Conservation (phyloP, 2,329 filamentous ascomycete genomes). For the Incumbomyces lentus region DNA sequence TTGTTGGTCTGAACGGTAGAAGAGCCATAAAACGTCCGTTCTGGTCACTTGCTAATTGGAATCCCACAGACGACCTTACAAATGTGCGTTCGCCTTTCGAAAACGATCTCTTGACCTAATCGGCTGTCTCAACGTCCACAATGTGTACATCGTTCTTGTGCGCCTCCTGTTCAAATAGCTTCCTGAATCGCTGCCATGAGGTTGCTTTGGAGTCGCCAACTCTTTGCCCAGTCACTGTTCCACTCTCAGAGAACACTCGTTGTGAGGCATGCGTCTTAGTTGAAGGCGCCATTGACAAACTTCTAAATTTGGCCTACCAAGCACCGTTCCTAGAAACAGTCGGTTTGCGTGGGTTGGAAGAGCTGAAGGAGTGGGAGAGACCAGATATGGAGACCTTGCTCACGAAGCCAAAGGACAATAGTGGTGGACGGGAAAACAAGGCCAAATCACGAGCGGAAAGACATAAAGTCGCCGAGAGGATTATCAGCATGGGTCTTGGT, state of each 20-base stretch:
- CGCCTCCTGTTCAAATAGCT: not conserved
- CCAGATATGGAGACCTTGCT: constrained; percentile 4
- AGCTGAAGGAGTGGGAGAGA: constrained; percentile 14
- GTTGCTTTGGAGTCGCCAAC: not conserved
- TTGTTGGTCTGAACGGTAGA: too few relatives aligned
- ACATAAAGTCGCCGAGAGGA: not conserved
- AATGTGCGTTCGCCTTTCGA: too few relatives aligned
- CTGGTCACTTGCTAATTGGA: too few relatives aligned
- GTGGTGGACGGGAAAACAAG: not conserved
- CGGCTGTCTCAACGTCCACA: not conserved
- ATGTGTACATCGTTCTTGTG: constrained; percentile 4
- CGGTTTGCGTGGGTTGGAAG: constrained; percentile 12
- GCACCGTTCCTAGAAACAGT: constrained; percentile 15
- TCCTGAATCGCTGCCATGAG: not conserved
- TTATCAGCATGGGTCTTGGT: not conserved
- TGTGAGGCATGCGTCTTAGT: constrained; percentile 9
- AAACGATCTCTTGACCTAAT: too few relatives aligned
- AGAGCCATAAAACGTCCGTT: too few relatives aligned
- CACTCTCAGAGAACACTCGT: not conserved
- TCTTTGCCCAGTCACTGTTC: not conserved
- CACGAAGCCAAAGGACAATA: not conserved
- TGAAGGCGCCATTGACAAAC: constrained; percentile 9
- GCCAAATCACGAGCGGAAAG: not conserved
- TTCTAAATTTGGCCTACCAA: constrained; percentile 10
- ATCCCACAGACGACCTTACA: too few relatives aligned